Evolutionary conservation across 2,329 filamentous ascomycete species (phyloP).

Genomic region (Pseudomassariella vexata): DNA sequence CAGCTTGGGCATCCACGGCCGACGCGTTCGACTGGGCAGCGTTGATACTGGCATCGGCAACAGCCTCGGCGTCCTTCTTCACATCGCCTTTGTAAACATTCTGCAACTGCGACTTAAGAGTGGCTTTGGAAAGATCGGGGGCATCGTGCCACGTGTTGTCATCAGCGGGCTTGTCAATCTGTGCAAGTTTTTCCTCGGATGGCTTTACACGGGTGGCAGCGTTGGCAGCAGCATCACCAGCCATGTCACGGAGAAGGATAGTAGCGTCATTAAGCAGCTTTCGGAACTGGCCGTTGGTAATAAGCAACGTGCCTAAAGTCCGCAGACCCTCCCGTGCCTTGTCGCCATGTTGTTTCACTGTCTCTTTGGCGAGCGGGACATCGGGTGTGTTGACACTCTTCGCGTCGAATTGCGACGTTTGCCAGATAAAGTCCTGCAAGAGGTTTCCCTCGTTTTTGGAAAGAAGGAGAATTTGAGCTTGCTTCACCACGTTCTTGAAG

Average conservation of each 20-base stretch:
- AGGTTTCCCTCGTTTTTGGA: conserved; percentile 95
- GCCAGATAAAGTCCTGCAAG: conserved; percentile 95
- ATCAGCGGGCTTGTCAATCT: conserved; percentile 77
- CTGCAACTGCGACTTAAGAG: conserved; percentile 63
- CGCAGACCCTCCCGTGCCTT: conserved; percentile 79
- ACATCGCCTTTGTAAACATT: conserved; percentile 50
- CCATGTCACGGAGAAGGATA: conserved; percentile 81
- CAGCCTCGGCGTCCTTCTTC: conserved; percentile 55
- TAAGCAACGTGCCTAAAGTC: conserved; percentile 80
- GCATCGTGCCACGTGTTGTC: conserved; percentile 93
- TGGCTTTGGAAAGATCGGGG: conserved; percentile 67
- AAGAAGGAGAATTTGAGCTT: conserved; percentile 74
- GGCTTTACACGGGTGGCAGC: conserved; percentile 72
- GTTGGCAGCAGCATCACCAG: conserved; percentile 79
- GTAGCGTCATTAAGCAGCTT: conserved; percentile 81
- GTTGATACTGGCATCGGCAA: conserved; percentile 43
- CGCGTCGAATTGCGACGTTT: conserved; percentile 70
- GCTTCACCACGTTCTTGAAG: conserved; percentile 70
- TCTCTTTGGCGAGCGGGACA: conserved; percentile 67
- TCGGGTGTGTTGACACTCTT: conserved; percentile 56
- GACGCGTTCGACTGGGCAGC: conserved; percentile 25
- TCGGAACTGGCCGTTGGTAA: conserved; percentile 94
- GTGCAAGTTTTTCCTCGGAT: conserved; percentile 65
- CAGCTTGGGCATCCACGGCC: conserved; percentile 17
- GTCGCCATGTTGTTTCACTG: conserved; percentile 75